Evolutionary conservation across 345 rosid genomes (phyloP), one percentile per base, ranked within the genome.

Genomic region (Zanthoxylum bungeanum): DNA sequence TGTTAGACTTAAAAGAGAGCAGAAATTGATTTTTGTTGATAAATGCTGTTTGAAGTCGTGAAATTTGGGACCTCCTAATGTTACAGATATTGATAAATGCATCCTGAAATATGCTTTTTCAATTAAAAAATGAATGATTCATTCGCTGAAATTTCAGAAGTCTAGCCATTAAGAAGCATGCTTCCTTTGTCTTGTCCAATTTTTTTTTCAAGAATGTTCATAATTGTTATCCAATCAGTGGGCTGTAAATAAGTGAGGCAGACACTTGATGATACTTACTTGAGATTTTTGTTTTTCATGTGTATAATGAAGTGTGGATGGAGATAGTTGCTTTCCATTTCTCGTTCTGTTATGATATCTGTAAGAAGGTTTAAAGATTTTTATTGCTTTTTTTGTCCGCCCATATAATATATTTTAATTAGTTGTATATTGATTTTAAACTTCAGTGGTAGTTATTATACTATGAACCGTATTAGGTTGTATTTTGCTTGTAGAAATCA

Each of bases 81-180:
- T 61, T 11, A 17, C 64, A 52, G 58, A 60, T 42, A 42, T 60
- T 24, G 73, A 47, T 21, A 60, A 60, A 59, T 50, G 31, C 21
- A 51, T 47, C 22, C 52, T 57, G 17, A 56, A 24, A 17, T 62
- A 22, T 40, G 17, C 12, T 4, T 39, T 50, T 69, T 17, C 30
- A 22, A 22, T 36, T 37, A 46, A 27, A 22, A 51, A 52, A 34
- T 3, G n/a, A 65, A 59, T 3, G 21, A 27, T 52, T 50, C 59
- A 11, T 33, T 52, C 19, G 17, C n/a, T 58, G 53, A 25, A 47
- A 30, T 64, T 17, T 19, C 31, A 37, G 17, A 37, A 37, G 27
- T 39, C 8, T n/a, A 1, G 2, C 25, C 31, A 53, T 37, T 22
- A 60, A 5, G 11, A 28, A 7, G 12, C 25, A 53, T 14, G 4